Evolutionary conservation across 1,284 basidiomycete species (phyloP).

Genomic region (Sparassis latifolia): DNA sequence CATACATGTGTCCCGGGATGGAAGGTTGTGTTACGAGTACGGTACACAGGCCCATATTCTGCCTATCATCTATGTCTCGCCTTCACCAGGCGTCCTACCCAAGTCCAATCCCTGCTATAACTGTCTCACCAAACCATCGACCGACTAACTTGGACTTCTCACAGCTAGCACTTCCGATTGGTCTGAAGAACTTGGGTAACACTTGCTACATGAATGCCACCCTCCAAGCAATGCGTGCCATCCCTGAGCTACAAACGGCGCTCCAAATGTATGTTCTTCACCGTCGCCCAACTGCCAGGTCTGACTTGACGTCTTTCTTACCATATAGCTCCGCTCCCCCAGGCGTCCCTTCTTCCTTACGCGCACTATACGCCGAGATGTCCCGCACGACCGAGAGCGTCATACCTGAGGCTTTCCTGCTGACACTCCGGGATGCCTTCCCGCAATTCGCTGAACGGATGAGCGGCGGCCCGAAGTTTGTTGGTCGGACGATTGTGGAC

Average conservation of each 20-base stretch:
- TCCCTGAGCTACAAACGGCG: slow-evolving; percentile 81
- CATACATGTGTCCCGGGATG: too few species aligned
- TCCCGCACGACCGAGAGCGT: slow-evolving; percentile 72
- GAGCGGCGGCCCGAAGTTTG: slow-evolving; percentile 32
- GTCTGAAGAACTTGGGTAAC: slow-evolving; percentile 74
- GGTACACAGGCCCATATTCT: too few species aligned
- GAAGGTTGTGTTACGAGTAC: too few species aligned
- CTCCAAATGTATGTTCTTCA: slow-evolving; percentile 44
- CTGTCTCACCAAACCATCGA: too few species aligned
- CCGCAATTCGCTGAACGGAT: slow-evolving; percentile 87
- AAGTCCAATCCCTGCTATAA: too few species aligned
- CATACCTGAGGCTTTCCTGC: slow-evolving; percentile 70
- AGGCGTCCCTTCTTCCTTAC: slow-evolving; percentile 51
- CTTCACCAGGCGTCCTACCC: too few species aligned
- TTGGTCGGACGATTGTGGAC: slow-evolving; percentile 32
- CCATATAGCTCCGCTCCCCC: slow-evolving; percentile 8
- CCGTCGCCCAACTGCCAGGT: not conserved
- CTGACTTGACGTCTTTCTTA: not conserved
- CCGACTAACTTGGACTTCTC: not conserved
- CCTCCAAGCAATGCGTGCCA: slow-evolving; percentile 84
- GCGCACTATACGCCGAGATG: slow-evolving; percentile 73
- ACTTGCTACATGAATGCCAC: slow-evolving; percentile 97
- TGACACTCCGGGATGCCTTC: slow-evolving; percentile 68
- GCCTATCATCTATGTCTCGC: too few species aligned
- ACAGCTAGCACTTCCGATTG: slow-evolving; percentile 62